Percentiles rank a stretch among this genome's conserved stretches.
Conservation (phyloP, 495 filamentous ascomycete species). For the Xylaria cubensis region DNA sequence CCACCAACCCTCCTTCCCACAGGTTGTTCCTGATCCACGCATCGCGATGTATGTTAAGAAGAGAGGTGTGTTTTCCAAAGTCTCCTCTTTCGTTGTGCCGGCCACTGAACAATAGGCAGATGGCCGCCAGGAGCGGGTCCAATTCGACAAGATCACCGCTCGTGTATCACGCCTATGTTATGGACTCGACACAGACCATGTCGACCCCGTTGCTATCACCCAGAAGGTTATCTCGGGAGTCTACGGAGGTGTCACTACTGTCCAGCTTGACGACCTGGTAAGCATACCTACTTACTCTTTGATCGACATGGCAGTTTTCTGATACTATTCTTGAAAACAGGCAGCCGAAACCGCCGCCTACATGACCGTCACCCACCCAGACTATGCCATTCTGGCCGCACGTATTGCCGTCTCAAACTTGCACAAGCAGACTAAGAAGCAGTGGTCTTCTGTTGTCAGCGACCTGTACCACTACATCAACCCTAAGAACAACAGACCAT, state of each 20-base stretch:
- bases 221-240: conserved; percentile 99
- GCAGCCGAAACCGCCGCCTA: conserved; percentile 98
- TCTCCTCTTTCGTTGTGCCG: not conserved
- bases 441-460: conserved; percentile 90
- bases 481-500: conserved; percentile 82
- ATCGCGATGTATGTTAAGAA: conserved; percentile 65
- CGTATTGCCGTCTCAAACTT: conserved; percentile 99
- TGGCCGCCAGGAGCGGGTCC: conserved; percentile 99
- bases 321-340: conserved; percentile 50
- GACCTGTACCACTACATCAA: conserved; percentile 97
- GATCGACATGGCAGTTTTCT: conserved; percentile 4
- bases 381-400: conserved; percentile 98
- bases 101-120: conserved; percentile 61
- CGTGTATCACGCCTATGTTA: conserved; percentile 97
- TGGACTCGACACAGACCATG: conserved; percentile 93
- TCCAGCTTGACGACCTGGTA: conserved; percentile 96
- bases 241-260: conserved; percentile 95
- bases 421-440: conserved; percentile 99
- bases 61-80: conserved; percentile 56
- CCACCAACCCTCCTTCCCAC: conserved; percentile 4
- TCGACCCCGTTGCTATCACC: conserved; percentile 97
- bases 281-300: conserved; percentile 41
- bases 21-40: conserved; percentile 16
- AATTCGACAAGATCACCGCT: conserved; percentile 99
- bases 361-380: conserved; percentile 99